Base-by-base conservation (phyloP, 495 filamentous ascomycete species). In the Neurospora sp. region DNA sequence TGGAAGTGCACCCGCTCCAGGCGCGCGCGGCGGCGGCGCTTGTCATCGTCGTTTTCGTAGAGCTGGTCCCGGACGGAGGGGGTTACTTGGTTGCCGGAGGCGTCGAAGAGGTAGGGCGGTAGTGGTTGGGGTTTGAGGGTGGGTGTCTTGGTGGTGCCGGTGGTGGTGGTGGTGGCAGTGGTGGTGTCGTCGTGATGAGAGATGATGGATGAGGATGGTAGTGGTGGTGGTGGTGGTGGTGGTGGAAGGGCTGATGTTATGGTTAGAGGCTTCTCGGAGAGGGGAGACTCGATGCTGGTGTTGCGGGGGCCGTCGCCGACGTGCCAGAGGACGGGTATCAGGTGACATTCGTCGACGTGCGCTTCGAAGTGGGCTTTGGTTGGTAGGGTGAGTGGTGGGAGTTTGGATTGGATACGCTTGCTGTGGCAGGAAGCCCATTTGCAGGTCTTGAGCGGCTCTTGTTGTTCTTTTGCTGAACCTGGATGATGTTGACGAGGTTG, bases 261-360 rank as follows among this genome's bases (percentile, higher is more conserved):
- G 16, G 18, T 66, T 10, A 39, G 44, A 12, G 39, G 23, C 38
- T 39, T 35, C 7, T 18, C 42, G 38, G 70, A 69, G n/a, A 70
- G 40, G 16, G 70, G n/a, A 40, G 70, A 23, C 6, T 44, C 20
- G 6, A 62, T 66, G 23, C 48, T 66, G 44, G 54, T 78, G 77
- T 87, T 87, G 48, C 78, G 77, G 10, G 78, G 82, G 0, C 92
- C 92, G 79, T 94, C 90, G 18, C 92, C 92, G 46, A 86, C 79
- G 73, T 88, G 79, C 92, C 91, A 92, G 31, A 87, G 84, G 75
- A 89, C 79, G 16, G 87, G 81, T 10, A 78, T 73, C 38, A 94
- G 80, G 79, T 96, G 93, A 31, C 73, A 76, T 35, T 82, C 75
- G 66, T 90, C 85, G 31, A 94, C 76, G 79, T 96, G 93, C 18